These are phyloP conservation scores for Scedosporium aurantiacum DNA, from an alignment of 2,329 filamentous ascomycete genomes.

Conservation along the genomic window DNA sequence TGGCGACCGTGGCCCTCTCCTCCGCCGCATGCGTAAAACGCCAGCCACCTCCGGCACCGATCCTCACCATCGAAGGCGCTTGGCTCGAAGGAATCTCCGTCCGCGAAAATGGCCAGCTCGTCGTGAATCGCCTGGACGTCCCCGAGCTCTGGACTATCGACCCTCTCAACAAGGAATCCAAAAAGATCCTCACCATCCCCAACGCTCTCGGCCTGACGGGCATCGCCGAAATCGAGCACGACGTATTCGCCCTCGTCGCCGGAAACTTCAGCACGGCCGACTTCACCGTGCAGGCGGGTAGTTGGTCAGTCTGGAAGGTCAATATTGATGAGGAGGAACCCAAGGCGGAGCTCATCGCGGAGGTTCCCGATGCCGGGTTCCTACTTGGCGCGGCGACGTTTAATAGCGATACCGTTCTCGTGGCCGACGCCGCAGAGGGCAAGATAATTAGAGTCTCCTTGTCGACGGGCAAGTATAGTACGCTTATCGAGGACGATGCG, in stretches of 20 bases:
- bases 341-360: constrained; percentile 3
- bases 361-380: constrained; percentile 8
- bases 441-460: constrained; percentile 11
- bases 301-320: constrained; percentile 10
- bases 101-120: constrained; percentile 11
- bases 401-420: constrained; percentile 11
- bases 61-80: not conserved
- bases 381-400: constrained; percentile 14
- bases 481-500: constrained; percentile 9
- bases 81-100: constrained; percentile 14
- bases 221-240: constrained; percentile 11
- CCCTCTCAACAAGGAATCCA: not conserved
- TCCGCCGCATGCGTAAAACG: not conserved
- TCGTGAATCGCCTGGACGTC: constrained; percentile 11
- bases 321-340: constrained; percentile 7
- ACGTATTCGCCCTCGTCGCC: constrained; percentile 12
- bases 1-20: not conserved
- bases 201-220: constrained; percentile 9
- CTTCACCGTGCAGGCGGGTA: constrained; percentile 6
- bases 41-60: not conserved
- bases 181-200: constrained; percentile 10
- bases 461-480: constrained; percentile 9
- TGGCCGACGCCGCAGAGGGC: constrained; percentile 13
- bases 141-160: constrained; percentile 10
- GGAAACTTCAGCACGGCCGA: constrained; percentile 9